phyloP scores from a whole-genome alignment of 495 filamentous ascomycete species.

The Lepraria neglecta region DNA sequence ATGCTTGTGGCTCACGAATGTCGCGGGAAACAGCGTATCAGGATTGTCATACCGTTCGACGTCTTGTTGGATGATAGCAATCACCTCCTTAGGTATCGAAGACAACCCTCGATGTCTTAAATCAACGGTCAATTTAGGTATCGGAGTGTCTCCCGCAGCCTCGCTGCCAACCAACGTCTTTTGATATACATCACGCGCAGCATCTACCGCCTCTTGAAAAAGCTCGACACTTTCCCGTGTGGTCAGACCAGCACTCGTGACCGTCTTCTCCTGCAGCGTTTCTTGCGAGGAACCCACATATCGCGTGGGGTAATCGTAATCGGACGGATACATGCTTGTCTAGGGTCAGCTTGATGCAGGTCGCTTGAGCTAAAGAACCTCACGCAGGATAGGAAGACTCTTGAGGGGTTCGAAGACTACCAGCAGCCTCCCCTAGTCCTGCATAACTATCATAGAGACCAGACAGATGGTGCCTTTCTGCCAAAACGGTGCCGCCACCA shows the following conservation, averaged over 20 bases:
- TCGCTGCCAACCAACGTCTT: conserved; percentile 61
- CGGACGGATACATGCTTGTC: conserved; percentile 16
- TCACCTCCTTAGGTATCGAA: conserved; percentile 76
- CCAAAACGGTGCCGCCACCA: conserved; percentile 8
- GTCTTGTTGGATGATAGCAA: conserved; percentile 88
- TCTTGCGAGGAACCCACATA: conserved; percentile 7
- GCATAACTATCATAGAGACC: background rate
- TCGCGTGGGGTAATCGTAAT: background rate
- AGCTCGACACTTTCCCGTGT: conserved; percentile 47
- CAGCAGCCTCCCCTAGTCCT: background rate
- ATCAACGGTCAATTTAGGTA: conserved; percentile 78
- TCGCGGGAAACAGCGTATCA: background rate
- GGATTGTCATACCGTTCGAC: conserved; percentile 65
- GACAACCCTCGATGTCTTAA: conserved; percentile 76
- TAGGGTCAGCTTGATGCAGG: background rate
- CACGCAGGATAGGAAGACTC: conserved; percentile 7
- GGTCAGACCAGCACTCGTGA: conserved; percentile 15
- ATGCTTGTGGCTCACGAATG: background rate
- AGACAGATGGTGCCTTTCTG: background rate
- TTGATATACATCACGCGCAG: conserved; percentile 57
- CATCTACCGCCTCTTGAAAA: conserved; percentile 59
- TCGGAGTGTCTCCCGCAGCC: conserved; percentile 60
- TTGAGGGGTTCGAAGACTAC: background rate
- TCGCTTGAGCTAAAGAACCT: background rate
- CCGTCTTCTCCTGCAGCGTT: conserved; percentile 1